phyloP scores from a whole-genome alignment of 2,329 filamentous ascomycete genomes.

The Fusarium scirpi region DNA sequence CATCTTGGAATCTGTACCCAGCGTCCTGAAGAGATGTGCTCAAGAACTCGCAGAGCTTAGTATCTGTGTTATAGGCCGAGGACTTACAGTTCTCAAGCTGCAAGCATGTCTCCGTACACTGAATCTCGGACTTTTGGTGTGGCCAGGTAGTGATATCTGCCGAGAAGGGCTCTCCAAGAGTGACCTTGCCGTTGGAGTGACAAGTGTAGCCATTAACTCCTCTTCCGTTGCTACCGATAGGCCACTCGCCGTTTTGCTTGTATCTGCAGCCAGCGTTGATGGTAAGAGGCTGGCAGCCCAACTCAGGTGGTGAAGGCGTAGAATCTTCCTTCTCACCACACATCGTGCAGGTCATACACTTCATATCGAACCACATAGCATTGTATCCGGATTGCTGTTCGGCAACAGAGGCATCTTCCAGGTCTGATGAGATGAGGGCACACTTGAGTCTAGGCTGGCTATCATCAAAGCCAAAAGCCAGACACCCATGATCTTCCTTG shows the following conservation, averaged over 20 bases:
- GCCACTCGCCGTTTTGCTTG: conserved; percentile 12
- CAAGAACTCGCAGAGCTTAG: conserved; percentile 22
- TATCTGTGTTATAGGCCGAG: conserved; percentile 20
- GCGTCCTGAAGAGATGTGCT: conserved; percentile 5
- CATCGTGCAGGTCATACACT: conserved; percentile 24
- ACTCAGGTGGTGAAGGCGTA: conserved; percentile 18
- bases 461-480: conserved; percentile 28
- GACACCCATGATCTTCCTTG: conserved; percentile 12
- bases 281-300: conserved; percentile 2
- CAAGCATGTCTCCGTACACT: conserved; percentile 30
- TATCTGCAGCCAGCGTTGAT: conserved; percentile 8
- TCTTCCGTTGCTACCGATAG: conserved; percentile 23
- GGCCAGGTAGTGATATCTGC: conserved; percentile 8
- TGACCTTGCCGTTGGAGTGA: conserved; percentile 12
- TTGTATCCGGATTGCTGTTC: background rate
- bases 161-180: conserved; percentile 15
- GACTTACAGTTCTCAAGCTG: conserved; percentile 23
- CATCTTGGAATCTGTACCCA: conserved; percentile 7
- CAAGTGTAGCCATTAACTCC: conserved; percentile 15
- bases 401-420: conserved; percentile 8
- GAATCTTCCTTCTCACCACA: conserved; percentile 5
- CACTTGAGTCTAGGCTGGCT: conserved; percentile 4
- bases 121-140: conserved; percentile 16
- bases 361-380: conserved; percentile 23
- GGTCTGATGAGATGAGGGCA: conserved; percentile 6